Conservation (phyloP, 257 asterid species). For the Thymus quinquecostatus region DNA sequence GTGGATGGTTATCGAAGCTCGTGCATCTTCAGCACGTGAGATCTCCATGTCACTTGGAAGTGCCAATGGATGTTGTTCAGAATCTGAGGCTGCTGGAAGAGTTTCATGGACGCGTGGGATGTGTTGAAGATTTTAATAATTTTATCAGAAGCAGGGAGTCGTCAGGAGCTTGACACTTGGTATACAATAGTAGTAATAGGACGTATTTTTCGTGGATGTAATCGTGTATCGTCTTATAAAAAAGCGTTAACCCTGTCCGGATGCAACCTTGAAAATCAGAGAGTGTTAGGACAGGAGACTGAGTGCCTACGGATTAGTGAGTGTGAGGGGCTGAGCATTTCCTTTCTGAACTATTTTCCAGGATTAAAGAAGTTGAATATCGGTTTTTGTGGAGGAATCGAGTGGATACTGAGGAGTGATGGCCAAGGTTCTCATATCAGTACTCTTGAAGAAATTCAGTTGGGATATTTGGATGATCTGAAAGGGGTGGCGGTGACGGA, state of each 20-base stretch:
- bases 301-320: neutral
- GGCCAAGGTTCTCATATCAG: too few species aligned
- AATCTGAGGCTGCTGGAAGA: too few species aligned
- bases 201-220: too few species aligned
- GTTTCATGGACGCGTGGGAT: neutral
- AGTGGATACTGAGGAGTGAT: conserved; percentile 10
- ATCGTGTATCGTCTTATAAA: too few species aligned
- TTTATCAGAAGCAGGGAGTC: too few species aligned
- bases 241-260: too few species aligned
- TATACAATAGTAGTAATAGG: neutral
- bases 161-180: neutral
- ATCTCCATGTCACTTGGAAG: too few species aligned
- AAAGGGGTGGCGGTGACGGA: neutral
- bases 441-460: neutral
- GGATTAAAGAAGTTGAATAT: neutral
- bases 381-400: conserved; percentile 2
- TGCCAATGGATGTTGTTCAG: too few species aligned
- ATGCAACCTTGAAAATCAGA: neutral
- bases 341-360: conserved; percentile 11
- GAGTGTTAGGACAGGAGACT: neutral
- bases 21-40: too few species aligned
- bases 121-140: conserved; percentile 11
- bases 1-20: too few species aligned
- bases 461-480: neutral
- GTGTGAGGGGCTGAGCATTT: conserved; percentile 18